These are phyloP conservation scores for Phalaenopsis hybrid DNA, from an alignment of 116 monocot genomes.

Conservation along the genomic window DNA sequence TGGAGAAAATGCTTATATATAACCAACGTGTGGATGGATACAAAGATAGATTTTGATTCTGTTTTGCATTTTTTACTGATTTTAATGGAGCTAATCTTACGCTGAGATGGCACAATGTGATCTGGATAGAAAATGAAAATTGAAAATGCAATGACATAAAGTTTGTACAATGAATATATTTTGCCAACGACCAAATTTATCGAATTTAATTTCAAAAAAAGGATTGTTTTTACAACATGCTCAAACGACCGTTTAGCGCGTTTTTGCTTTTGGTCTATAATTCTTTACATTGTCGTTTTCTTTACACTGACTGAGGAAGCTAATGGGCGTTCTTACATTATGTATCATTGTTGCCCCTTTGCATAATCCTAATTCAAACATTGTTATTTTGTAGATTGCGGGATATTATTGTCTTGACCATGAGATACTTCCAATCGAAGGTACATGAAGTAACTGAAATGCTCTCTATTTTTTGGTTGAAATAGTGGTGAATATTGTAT, in stretches of 20 bases:
- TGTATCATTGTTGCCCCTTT: not conserved
- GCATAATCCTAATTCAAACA: not conserved
- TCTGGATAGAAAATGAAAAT: too few relatives aligned
- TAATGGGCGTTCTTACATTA: not conserved
- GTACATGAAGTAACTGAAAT: slow-evolving; percentile 21
- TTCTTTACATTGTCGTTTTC: not conserved
- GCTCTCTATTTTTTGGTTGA: slow-evolving; percentile 1
- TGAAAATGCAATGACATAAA: too few relatives aligned
- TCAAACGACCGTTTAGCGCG: not conserved
- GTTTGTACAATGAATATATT: too few relatives aligned
- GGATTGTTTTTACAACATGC: not conserved
- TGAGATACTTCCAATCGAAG: slow-evolving; percentile 83
- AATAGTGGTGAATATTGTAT: not conserved
- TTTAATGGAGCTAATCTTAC: too few relatives aligned
- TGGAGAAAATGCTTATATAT: too few relatives aligned
- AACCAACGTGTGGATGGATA: too few relatives aligned
- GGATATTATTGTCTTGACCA: slow-evolving; percentile 78
- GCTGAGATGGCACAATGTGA: too few relatives aligned
- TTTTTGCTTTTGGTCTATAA: not conserved
- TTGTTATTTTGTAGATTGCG: slow-evolving; percentile 46
- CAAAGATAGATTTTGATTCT: too few relatives aligned
- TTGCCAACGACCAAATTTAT: not conserved
- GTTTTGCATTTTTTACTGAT: too few relatives aligned
- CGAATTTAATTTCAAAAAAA: too few relatives aligned
- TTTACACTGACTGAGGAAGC: too few relatives aligned